Evolutionary conservation across 2,329 filamentous ascomycete genomes (phyloP).

Genomic region (Colletotrichum zoysiae): DNA sequence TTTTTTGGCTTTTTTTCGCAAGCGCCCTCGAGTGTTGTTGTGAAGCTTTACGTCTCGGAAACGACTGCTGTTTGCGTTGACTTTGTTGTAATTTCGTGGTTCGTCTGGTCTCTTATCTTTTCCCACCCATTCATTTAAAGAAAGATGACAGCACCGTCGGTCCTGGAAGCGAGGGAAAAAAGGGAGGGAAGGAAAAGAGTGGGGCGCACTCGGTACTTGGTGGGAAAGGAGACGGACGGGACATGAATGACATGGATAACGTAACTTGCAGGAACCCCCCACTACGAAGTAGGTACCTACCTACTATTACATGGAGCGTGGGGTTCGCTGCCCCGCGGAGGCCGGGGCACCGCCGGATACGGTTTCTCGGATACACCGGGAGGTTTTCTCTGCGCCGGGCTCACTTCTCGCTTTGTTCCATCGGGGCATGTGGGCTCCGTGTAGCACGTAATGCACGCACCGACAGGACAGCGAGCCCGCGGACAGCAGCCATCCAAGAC

Average conservation of each 20-base stretch:
- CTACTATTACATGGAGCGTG: too few relatives aligned
- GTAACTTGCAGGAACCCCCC: conserved; percentile 12
- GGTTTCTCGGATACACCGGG: neutral
- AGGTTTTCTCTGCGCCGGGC: neutral
- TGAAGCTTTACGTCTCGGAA: neutral
- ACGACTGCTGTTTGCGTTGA: neutral
- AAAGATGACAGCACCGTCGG: conserved; percentile 11
- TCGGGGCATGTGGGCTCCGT: neutral
- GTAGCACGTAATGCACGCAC: neutral
- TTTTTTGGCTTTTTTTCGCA: neutral
- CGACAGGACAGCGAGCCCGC: too few relatives aligned
- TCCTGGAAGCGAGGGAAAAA: conserved; percentile 5
- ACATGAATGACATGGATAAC: conserved; percentile 13
- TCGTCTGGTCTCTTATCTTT: conserved; percentile 18
- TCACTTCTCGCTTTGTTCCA: neutral
- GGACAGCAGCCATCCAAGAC: neutral
- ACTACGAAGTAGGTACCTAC: too few relatives aligned
- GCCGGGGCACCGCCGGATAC: neutral
- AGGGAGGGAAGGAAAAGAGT: neutral
- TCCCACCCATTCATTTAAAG: conserved; percentile 9
- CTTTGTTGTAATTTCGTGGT: neutral
- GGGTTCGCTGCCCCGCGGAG: conserved; percentile 11
- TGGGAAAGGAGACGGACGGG: neutral
- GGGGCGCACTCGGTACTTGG: neutral
- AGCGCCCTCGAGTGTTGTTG: neutral